A percentile compares a stretch with the other conserved stretches of the same genome.
Conservation (phyloP, 2,329 filamentous ascomycete species). For the Sporothrix brasiliensis region DNA sequence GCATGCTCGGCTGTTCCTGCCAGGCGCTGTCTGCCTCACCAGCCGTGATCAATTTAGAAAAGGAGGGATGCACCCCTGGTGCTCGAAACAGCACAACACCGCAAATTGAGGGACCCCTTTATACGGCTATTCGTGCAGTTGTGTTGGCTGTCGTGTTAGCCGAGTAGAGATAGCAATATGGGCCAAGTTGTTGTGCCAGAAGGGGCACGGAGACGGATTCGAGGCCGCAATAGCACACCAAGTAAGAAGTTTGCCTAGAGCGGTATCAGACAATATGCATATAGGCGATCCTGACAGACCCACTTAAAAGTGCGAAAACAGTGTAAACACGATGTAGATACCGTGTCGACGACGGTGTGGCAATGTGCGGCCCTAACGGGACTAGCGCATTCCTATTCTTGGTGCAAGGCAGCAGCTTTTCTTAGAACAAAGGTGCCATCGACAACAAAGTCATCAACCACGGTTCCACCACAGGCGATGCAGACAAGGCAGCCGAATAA, state of each 20-base stretch:
- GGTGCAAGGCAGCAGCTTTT: constrained; percentile 27
- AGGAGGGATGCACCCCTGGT: background rate
- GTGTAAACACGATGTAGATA: background rate
- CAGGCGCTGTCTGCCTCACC: background rate
- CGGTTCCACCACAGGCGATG: background rate
- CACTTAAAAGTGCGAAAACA: background rate
- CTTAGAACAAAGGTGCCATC: constrained; percentile 13
- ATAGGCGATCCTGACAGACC: background rate
- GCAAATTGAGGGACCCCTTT: constrained; percentile 1
- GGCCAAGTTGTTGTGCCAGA: constrained; percentile 1
- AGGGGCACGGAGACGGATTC: constrained; percentile 21
- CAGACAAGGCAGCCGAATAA: constrained; percentile 27
- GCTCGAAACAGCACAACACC: background rate
- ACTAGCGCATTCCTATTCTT: constrained; percentile 15
- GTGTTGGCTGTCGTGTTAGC: constrained; percentile 10
- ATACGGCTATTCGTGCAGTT: constrained; percentile 9
- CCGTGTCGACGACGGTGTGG: constrained; percentile 8
- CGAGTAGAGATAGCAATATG: constrained; percentile 17
- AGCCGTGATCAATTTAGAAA: constrained; percentile 6
- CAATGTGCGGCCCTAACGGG: constrained; percentile 10
- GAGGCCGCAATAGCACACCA: background rate
- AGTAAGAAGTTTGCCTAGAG: constrained; percentile 6
- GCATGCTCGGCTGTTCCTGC: constrained; percentile 26
- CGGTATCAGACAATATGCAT: background rate
- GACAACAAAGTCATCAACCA: background rate